phyloP scores from a whole-genome alignment of 768 basidiomycete species.

The Rhizopogon rudus region DNA sequence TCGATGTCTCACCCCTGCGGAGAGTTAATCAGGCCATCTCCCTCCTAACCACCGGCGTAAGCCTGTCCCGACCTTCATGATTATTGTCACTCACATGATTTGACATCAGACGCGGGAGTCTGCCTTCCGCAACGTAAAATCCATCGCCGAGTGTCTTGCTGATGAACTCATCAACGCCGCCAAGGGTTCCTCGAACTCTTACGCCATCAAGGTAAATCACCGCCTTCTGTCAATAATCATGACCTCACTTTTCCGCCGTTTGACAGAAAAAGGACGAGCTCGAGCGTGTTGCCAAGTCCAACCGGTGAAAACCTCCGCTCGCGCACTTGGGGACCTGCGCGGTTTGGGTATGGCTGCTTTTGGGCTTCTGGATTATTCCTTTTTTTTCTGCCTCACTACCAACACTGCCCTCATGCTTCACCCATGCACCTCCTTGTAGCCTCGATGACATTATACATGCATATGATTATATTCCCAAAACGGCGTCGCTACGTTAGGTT shows the following conservation, averaged over 20 bases:
- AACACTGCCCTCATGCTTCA: slow-evolving; percentile 14
- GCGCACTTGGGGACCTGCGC: slow-evolving; percentile 4
- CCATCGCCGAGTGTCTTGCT: slow-evolving; percentile 96
- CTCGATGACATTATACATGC: slow-evolving; percentile 9
- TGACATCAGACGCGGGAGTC: slow-evolving; percentile 88
- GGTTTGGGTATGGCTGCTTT: slow-evolving; percentile 19
- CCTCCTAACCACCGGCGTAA: slow-evolving; percentile 92
- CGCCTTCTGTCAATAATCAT: not conserved
- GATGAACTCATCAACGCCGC: slow-evolving; percentile 99
- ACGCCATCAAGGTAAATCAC: slow-evolving; percentile 88
- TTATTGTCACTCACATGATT: slow-evolving; percentile 1
- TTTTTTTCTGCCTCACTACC: slow-evolving; percentile 10
- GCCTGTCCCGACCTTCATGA: slow-evolving; percentile 23
- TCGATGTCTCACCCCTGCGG: slow-evolving; percentile 97
- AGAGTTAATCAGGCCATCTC: slow-evolving; percentile 97
- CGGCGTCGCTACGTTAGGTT: not conserved
- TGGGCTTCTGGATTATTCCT: slow-evolving; percentile 13
- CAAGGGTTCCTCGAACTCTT: slow-evolving; percentile 99
- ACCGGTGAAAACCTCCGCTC: slow-evolving; percentile 72
- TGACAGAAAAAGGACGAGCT: slow-evolving; percentile 96
- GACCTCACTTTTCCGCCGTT: not conserved
- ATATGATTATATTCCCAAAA: not conserved
- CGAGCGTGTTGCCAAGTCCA: slow-evolving; percentile 99
- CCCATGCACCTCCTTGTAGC: slow-evolving; percentile 19
- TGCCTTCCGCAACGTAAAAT: slow-evolving; percentile 99